Percentiles rank a stretch among this genome's conserved stretches.
Evolutionary conservation across 1,284 basidiomycete species (phyloP).

Genomic region (Jaminaea rosea): DNA sequence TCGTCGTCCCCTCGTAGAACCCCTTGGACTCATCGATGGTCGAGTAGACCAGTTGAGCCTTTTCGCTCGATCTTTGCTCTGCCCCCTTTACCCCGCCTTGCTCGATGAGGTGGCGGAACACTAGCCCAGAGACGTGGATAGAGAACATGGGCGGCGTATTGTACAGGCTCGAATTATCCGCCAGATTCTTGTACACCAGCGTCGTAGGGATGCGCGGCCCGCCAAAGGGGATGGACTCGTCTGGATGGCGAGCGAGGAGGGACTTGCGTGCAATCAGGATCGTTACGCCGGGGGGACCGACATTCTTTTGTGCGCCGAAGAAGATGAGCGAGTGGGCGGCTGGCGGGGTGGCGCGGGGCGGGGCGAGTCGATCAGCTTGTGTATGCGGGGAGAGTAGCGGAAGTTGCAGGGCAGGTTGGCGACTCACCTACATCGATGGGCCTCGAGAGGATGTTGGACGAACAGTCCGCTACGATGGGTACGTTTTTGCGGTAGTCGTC

Average conservation of each 20-base stretch:
- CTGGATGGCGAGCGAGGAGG: slow-evolving; percentile 51
- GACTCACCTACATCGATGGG: slow-evolving; percentile 72
- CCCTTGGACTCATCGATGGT: slow-evolving; percentile 25
- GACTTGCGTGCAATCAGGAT: slow-evolving; percentile 87
- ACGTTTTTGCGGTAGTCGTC: slow-evolving; percentile 51
- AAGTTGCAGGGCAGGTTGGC: too few species aligned
- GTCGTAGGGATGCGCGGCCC: slow-evolving; percentile 64
- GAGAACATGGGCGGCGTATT: slow-evolving; percentile 91
- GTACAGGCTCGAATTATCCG: slow-evolving; percentile 72
- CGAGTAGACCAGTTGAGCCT: slow-evolving; percentile 30
- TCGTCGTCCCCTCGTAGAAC: slow-evolving; percentile 32
- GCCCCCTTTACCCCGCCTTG: slow-evolving; percentile 59
- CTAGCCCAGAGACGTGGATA: slow-evolving; percentile 83
- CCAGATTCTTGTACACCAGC: slow-evolving; percentile 75
- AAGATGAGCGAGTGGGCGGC: slow-evolving; percentile 73
- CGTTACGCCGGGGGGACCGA: slow-evolving; percentile 87
- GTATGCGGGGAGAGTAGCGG: too few species aligned
- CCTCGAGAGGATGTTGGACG: slow-evolving; percentile 93
- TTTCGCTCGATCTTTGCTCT: slow-evolving; percentile 21
- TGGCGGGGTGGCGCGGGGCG: too few species aligned
- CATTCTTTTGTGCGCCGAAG: slow-evolving; percentile 98
- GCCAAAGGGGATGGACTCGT: slow-evolving; percentile 42
- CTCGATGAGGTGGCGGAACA: slow-evolving; percentile 61
- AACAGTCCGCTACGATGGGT: slow-evolving; percentile 89
- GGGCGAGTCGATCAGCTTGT: too few species aligned